Evolutionary conservation across 352 stramenopile species (phyloP).

Genomic region (Phytophthora fragariaefolia): DNA sequence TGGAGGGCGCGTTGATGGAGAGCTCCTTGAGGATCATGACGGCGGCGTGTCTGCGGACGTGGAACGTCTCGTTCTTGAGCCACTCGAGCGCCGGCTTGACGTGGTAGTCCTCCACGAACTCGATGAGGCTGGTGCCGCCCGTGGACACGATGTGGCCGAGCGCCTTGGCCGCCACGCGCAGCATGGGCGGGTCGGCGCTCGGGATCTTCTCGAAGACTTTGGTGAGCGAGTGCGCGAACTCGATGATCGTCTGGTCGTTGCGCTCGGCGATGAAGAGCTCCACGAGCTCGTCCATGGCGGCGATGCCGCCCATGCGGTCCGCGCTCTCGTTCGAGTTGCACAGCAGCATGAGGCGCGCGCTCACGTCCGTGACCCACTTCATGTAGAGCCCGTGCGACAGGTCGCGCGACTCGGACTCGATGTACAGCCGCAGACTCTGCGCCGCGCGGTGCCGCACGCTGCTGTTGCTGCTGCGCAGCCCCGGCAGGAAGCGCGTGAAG

Average conservation of each 20-base stretch:
- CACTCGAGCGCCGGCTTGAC: conserved; percentile 87
- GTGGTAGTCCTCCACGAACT: conserved; percentile 91
- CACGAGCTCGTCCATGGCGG: conserved; percentile 90
- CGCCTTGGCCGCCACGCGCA: conserved; percentile 79
- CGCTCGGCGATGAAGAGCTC: conserved; percentile 90
- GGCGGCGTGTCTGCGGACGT: conserved; percentile 82
- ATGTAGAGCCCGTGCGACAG: conserved; percentile 86
- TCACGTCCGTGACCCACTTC: conserved; percentile 89
- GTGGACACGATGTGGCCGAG: conserved; percentile 90
- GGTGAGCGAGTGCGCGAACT: conserved; percentile 88
- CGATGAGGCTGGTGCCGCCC: conserved; percentile 84
- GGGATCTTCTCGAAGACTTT: conserved; percentile 91
- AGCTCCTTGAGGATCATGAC: conserved; percentile 91
- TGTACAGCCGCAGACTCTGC: conserved; percentile 79
- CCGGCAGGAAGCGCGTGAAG: conserved; percentile 77
- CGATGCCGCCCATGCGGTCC: conserved; percentile 87
- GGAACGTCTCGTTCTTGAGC: conserved; percentile 91
- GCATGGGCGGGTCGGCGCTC: conserved; percentile 68
- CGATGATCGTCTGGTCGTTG: conserved; percentile 91
- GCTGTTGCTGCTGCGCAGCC: conserved; percentile 72
- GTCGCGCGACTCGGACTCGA: conserved; percentile 88
- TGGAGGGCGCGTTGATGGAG: conserved; percentile 86
- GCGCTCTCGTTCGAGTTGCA: conserved; percentile 80
- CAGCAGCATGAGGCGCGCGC: conserved; percentile 81
- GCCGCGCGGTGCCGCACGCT: conserved; percentile 69